These are phyloP conservation scores for Populus hybrid DNA, from an alignment of 441 rosid species.

Conservation along the genomic window DNA sequence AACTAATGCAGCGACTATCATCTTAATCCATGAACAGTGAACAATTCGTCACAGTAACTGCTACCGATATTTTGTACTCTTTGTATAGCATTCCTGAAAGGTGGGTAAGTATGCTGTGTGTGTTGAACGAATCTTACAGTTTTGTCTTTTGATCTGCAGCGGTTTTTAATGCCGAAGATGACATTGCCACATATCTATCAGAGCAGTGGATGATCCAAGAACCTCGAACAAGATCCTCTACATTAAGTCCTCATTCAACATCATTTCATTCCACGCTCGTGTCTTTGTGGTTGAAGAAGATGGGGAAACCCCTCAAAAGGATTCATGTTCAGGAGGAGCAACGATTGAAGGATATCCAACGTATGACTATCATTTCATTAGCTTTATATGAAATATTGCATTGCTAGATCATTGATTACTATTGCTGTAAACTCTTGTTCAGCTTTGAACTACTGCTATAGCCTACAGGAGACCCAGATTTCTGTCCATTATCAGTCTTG, in stretches of 20 bases:
- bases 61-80: no score
- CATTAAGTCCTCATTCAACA: conserved; percentile 48
- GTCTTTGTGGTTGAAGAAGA: conserved; percentile 60
- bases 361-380: conserved; percentile 19
- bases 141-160: conserved; percentile 24
- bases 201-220: conserved; percentile 62
- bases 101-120: no score
- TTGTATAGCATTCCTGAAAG: no score
- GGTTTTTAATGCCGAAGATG: conserved; percentile 54
- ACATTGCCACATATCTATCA: conserved; percentile 53
- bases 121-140: not conserved
- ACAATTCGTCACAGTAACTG: no score
- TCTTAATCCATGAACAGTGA: no score
- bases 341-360: conserved; percentile 47
- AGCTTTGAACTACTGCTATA: no score
- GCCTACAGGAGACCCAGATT: no score
- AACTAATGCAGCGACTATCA: no score
- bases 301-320: conserved; percentile 44
- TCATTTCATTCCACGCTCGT: conserved; percentile 50
- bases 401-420: no score
- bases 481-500: no score
- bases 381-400: not conserved
- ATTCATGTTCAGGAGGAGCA: conserved; percentile 54
- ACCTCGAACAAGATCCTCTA: conserved; percentile 62
- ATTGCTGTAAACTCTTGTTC: no score